These are phyloP conservation scores for Harrya chromipes DNA, from an alignment of 768 basidiomycete species.

Conservation along the genomic window DNA sequence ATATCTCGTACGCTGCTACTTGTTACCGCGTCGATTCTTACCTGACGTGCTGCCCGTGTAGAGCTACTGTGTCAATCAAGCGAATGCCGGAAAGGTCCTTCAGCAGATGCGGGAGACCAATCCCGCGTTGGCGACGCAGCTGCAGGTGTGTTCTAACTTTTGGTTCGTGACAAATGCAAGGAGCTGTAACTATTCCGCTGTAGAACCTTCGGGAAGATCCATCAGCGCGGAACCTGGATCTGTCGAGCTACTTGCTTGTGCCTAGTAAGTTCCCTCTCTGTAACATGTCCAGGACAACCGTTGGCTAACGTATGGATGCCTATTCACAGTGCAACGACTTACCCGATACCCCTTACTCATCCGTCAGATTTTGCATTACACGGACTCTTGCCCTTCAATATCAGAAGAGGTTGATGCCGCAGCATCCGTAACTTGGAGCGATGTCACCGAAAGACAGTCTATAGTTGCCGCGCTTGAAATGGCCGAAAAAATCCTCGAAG, in stretches of 20 bases:
- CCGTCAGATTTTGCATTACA: slow-evolving; percentile 80
- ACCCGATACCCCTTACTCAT: slow-evolving; percentile 92
- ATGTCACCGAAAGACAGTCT: slow-evolving; percentile 48
- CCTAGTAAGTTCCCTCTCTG: slow-evolving; percentile 58
- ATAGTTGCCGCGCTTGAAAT: slow-evolving; percentile 55
- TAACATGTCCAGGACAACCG: too few relatives aligned
- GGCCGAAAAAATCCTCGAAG: slow-evolving; percentile 69
- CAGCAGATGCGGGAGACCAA: slow-evolving; percentile 70
- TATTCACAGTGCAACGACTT: slow-evolving; percentile 80
- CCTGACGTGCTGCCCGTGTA: slow-evolving; percentile 25
- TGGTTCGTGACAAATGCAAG: not conserved
- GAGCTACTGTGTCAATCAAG: slow-evolving; percentile 92
- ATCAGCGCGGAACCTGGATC: slow-evolving; percentile 72
- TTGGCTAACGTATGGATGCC: not conserved
- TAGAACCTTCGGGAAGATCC: slow-evolving; percentile 79
- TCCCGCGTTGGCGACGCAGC: slow-evolving; percentile 56
- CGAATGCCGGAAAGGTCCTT: slow-evolving; percentile 69
- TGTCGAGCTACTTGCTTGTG: slow-evolving; percentile 88
- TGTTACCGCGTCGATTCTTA: not conserved
- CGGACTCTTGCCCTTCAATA: slow-evolving; percentile 43
- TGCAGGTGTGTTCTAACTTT: slow-evolving; percentile 50
- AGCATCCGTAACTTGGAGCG: slow-evolving; percentile 2
- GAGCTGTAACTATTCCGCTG: not conserved
- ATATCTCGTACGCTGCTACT: slow-evolving; percentile 59
- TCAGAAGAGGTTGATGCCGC: not conserved